Base-by-base conservation (phyloP, 2,329 filamentous ascomycete genomes). In the Colletotrichum sublineola region DNA sequence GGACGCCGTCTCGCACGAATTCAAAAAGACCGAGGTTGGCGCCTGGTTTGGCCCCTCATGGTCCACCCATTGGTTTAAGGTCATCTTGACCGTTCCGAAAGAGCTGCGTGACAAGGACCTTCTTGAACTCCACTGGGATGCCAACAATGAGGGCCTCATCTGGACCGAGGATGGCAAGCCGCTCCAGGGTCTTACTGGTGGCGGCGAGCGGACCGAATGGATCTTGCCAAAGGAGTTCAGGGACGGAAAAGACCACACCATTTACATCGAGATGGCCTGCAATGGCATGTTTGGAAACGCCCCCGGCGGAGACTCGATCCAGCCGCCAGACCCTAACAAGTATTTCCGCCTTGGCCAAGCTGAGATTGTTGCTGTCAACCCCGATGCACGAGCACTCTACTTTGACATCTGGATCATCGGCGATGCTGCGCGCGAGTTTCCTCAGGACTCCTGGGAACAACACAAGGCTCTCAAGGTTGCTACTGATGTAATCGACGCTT, bases 251-350 rank as follows among this genome's bases (percentile, higher is more conserved):
- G 90, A 95, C 78, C 95, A 98, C 81, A 90, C 88, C 24, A 93
- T 99, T 77, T 99, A 98, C 81, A 92, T 99, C 75, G 96, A 99
- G 84, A 97, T 98, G 94, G 96, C 96, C 29, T 98, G 96, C 84
- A 99, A 99, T 81, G 92, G 92, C 81, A 98, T 98, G 95, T 98
- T 98, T 83, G 96, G 96, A 77, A 97, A 97, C 80, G 93, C 95
- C 0, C 88, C 92, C 0, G 92, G 92, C 29, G 94, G 94, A 36
- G 94, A 97, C 80, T 90, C 88, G 42, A 98, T 98, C 76, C 94
- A 97, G 80, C 95, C 96, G 18, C 96, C 96, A 0, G 87, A 93
- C 72, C 93, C 94, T n/a, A 90, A 98, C 85, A 93, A 88, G 77
- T 93, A 93, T 80, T 99, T 93, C 81, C 88, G 87, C 69, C 87